A percentile compares a stretch with the other conserved stretches of the same genome.
Evolutionary conservation across 495 filamentous ascomycete species (phyloP).

Genomic region (Aspergillus bridgeri): DNA sequence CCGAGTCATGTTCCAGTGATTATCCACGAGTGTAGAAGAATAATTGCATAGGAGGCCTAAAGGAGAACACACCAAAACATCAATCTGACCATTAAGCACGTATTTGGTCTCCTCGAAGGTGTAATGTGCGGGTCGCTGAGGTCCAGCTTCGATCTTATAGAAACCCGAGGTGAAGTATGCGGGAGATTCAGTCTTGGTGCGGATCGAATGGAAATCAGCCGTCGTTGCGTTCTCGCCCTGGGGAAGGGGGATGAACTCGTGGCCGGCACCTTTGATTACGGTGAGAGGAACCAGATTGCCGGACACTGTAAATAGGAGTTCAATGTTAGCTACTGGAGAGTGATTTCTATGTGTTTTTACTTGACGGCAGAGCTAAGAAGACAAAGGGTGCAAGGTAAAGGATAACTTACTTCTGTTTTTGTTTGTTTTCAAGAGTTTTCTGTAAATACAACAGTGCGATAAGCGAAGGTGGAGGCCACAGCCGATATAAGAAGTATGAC

Average conservation of each 20-base stretch:
- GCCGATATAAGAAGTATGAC: background rate
- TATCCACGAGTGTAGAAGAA: background rate
- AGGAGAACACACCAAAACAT: slow-evolving; percentile 26
- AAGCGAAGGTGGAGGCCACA: too few relatives aligned
- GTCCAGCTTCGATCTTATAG: slow-evolving; percentile 32
- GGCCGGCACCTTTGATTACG: slow-evolving; percentile 32
- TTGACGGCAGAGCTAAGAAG: background rate
- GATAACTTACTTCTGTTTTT: background rate
- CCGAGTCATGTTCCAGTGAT: background rate
- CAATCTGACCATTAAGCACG: slow-evolving; percentile 31
- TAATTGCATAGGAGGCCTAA: too few relatives aligned
- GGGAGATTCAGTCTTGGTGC: slow-evolving; percentile 28
- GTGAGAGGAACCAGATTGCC: slow-evolving; percentile 26
- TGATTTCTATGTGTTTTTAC: background rate
- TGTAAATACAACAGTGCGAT: too few relatives aligned
- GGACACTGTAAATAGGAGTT: slow-evolving; percentile 18
- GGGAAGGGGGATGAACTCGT: slow-evolving; percentile 29
- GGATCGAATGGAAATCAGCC: slow-evolving; percentile 31
- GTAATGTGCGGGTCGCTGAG: slow-evolving; percentile 25
- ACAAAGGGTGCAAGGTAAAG: background rate
- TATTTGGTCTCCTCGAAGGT: slow-evolving; percentile 32
- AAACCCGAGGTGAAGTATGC: slow-evolving; percentile 30
- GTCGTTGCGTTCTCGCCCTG: slow-evolving; percentile 28
- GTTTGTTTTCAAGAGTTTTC: background rate
- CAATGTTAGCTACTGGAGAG: background rate